phyloP scores from a whole-genome alignment of 2,329 filamentous ascomycete genomes.

The Xylaria sp. region DNA sequence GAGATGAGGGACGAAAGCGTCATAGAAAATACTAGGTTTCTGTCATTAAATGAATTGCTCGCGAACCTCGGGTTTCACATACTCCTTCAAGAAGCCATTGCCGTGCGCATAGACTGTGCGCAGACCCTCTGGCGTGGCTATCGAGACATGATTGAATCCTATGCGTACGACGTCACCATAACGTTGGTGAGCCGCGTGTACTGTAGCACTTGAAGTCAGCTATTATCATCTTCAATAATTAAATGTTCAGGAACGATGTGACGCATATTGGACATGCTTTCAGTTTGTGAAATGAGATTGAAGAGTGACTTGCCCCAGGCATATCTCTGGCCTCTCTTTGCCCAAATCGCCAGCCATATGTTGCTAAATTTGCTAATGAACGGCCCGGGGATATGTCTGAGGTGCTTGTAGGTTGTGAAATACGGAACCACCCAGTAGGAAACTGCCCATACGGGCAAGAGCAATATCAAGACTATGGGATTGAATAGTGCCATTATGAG shows the following conservation, averaged over 20 bases:
- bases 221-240: background rate
- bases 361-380: slow-evolving; percentile 35
- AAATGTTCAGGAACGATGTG: background rate
- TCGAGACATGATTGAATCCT: slow-evolving; percentile 35
- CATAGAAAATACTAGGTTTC: slow-evolving; percentile 26
- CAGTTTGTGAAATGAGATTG: background rate
- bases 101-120: slow-evolving; percentile 31
- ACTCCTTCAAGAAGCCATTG: slow-evolving; percentile 36
- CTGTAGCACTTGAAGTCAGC: slow-evolving; percentile 3
- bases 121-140: slow-evolving; percentile 32
- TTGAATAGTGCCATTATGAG: slow-evolving; percentile 21
- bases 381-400: slow-evolving; percentile 31
- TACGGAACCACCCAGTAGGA: slow-evolving; percentile 34
- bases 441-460: slow-evolving; percentile 30
- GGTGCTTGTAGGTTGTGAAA: slow-evolving; percentile 35
- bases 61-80: background rate
- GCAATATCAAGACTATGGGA: slow-evolving; percentile 3
- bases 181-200: slow-evolving; percentile 31
- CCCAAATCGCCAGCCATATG: slow-evolving; percentile 33
- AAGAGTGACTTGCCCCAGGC: slow-evolving; percentile 25
- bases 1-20: slow-evolving; percentile 31
- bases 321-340: slow-evolving; percentile 30
- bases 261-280: background rate
- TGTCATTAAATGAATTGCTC: background rate
- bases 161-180: slow-evolving; percentile 33